Evolutionary conservation across 2,329 filamentous ascomycete genomes (phyloP), one percentile per base, ranked within the genome.

Genomic region (Aspergillus sp.): DNA sequence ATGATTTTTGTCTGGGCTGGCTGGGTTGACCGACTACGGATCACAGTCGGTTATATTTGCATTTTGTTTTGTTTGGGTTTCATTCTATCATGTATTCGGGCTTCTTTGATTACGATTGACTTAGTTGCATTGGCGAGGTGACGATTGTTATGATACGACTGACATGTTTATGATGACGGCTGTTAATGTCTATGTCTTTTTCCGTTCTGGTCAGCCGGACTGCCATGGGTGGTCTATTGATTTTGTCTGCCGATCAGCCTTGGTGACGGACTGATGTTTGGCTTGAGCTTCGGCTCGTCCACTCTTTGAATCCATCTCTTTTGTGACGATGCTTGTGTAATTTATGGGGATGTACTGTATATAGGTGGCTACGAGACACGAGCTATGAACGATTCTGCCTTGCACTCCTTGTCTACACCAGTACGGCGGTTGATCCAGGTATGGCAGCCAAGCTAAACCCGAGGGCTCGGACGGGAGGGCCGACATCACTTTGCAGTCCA

Each of bases 81-180:
- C 7, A 32, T 42, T 19, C 24, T 43, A 42, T 42, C 16, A 19
- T 42, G 16, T 36, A 16, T 40, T 41, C 43, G 40, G 35, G n/a
- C 35, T 49, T n/a, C 55, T 52, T 49, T 50, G 20, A 9, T 30
- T 36, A 24, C 14, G 45, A 50, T 46, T 20, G n/a, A 33, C 51
- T 46, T 51, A 52, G 52, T 57, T 61, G 58, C 58, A 60, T 61
- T 36, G 42, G 58, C 50, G 48, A 51, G 56, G 40, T 42, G 40
- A 42, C 17, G 58, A 61, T 56, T 57, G 49, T 61, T 57, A 60
- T 55, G 60, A 60, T 60, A 61, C 46, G 60, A 61, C 54, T 56
- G 51, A 46, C 44, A 57, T 56, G 60, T 60, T 57, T 57, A 60
- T 52, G 35, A n/a, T 38, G 35, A 38, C 14, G 14, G 35, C 35